phyloP scores from a whole-genome alignment of 2,329 filamentous ascomycete genomes.

The Dactylellina drechsleri region DNA sequence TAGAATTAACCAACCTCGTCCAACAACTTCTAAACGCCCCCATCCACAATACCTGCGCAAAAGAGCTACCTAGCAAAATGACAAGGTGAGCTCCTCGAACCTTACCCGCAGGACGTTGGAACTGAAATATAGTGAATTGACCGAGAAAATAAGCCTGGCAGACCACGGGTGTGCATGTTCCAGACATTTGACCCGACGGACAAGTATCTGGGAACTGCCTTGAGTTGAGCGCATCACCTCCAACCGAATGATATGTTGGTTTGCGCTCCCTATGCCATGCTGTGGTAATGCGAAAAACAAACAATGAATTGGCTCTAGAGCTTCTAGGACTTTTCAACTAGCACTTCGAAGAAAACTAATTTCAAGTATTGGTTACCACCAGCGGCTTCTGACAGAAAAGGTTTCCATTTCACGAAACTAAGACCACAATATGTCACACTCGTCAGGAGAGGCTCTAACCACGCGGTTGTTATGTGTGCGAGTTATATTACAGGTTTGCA shows the following conservation, averaged over 20 bases:
- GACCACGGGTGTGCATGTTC: not conserved
- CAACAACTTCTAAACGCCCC: slow-evolving; percentile 24
- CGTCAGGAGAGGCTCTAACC: slow-evolving; percentile 21
- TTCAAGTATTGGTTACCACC: no score
- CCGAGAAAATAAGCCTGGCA: no score
- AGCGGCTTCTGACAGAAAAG: not conserved
- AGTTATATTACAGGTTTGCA: slow-evolving; percentile 3
- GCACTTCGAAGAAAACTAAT: no score
- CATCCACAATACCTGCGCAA: not conserved
- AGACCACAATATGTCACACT: not conserved
- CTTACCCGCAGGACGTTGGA: no score
- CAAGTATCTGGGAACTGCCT: slow-evolving; percentile 40
- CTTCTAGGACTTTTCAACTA: no score
- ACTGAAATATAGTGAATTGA: no score
- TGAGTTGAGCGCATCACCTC: slow-evolving; percentile 10
- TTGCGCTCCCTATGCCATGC: not conserved
- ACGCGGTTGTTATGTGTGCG: slow-evolving; percentile 32
- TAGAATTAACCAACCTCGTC: slow-evolving; percentile 18
- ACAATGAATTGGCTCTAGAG: no score
- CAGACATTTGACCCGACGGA: slow-evolving; percentile 26
- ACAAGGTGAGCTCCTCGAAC: no score
- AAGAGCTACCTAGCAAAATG: no score
- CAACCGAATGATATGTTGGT: slow-evolving; percentile 8
- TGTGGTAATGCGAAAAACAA: not conserved
- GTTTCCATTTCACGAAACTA: not conserved